A percentile compares a stretch with the other conserved stretches of the same genome.
Evolutionary conservation across 371 early-diverging fungal genomes (phyloP).

Genomic region (Lichtheimia ornata): DNA sequence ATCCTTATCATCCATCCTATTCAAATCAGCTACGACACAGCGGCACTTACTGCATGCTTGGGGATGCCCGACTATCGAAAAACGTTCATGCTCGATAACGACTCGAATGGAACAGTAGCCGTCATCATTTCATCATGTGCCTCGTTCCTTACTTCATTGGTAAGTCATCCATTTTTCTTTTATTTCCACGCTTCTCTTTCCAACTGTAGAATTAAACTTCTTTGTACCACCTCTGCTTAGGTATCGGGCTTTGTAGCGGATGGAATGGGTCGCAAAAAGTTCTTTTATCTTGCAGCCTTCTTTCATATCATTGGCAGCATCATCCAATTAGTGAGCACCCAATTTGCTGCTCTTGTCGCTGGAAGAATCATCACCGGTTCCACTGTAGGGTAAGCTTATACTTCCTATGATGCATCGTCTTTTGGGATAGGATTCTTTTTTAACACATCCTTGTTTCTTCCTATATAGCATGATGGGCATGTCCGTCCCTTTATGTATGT

Average conservation of each 20-base stretch:
- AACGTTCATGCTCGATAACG: conserved; percentile 21
- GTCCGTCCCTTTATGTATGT: conserved; percentile 46
- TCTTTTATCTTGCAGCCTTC: conserved; percentile 52
- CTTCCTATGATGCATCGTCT: not conserved
- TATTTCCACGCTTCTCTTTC: not conserved
- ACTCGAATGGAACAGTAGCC: conserved; percentile 21
- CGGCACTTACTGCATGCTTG: conserved; percentile 42
- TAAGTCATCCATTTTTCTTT: conserved; percentile 42
- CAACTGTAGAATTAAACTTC: not conserved
- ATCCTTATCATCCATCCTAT: not conserved
- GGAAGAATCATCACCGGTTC: conserved; percentile 75
- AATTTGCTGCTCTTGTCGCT: conserved; percentile 56
- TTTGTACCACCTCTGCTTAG: conserved; percentile 6
- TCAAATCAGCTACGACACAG: conserved; percentile 49
- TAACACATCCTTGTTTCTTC: no score
- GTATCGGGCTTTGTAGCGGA: conserved; percentile 40
- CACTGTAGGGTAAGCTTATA: conserved; percentile 56
- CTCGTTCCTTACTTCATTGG: conserved; percentile 37
- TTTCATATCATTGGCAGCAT: conserved; percentile 75
- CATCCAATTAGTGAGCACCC: conserved; percentile 58
- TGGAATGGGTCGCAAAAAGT: conserved; percentile 35
- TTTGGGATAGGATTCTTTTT: not conserved
- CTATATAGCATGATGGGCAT: conserved; percentile 32
- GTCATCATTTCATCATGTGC: conserved; percentile 33
- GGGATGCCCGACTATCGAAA: conserved; percentile 40